phyloP scores from a whole-genome alignment of 345 rosid species.

The Citrus inodora region DNA sequence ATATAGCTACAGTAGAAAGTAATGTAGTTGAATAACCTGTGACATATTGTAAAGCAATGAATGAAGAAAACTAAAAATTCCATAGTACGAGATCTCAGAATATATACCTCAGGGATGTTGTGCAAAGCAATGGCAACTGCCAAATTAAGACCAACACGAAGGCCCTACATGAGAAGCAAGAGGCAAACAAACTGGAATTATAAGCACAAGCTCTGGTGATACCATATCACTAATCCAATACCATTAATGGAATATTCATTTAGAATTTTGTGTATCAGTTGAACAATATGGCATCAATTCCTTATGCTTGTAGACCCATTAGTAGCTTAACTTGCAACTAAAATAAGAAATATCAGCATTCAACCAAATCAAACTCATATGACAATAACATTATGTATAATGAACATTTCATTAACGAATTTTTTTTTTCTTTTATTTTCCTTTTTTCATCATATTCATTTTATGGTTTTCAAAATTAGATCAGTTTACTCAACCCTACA shows the following conservation, averaged over 20 bases:
- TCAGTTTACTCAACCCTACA: no score
- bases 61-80: neutral
- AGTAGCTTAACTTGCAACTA: neutral
- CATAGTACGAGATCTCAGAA: conserved; percentile 7
- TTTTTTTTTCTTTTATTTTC: no score
- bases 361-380: neutral
- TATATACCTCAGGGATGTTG: conserved; percentile 92
- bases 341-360: neutral
- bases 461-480: no score
- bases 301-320: neutral
- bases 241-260: neutral
- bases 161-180: conserved; percentile 50
- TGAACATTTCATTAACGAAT: neutral
- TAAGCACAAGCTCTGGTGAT: neutral
- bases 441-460: no score
- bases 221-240: neutral
- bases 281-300: neutral
- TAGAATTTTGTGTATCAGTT: neutral
- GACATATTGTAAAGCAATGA: neutral
- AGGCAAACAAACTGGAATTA: conserved; percentile 11
- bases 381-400: neutral
- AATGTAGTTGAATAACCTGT: neutral
- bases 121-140: conserved; percentile 98
- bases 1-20: neutral
- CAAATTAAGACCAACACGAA: conserved; percentile 90